phyloP scores from a whole-genome alignment of 257 asterid genomes.

The Solanum piurae region DNA sequence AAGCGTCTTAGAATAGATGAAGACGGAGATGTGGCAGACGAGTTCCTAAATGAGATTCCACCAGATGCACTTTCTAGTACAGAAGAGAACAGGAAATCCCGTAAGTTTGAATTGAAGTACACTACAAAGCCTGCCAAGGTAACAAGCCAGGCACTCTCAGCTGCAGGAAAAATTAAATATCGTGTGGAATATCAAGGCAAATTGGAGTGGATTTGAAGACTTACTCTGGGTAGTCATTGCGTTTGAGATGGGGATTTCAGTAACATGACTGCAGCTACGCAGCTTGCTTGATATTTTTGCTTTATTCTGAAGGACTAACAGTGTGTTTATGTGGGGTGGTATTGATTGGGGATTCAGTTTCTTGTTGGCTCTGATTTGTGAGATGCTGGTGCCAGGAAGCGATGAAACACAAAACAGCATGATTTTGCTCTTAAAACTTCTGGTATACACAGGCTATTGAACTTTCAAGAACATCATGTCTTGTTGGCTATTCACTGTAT shows the following conservation, averaged over 20 bases:
- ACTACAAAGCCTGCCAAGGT: slow-evolving; percentile 56
- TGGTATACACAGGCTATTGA: not conserved
- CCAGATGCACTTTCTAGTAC: slow-evolving; percentile 18
- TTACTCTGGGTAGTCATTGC: not conserved
- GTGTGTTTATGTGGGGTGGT: not conserved
- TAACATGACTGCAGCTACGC: not conserved
- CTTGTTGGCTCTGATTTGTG: not conserved
- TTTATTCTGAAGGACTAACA: not conserved
- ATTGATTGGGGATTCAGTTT: not conserved
- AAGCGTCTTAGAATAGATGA: slow-evolving; percentile 77
- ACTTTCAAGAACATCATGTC: not conserved
- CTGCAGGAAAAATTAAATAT: slow-evolving; percentile 61
- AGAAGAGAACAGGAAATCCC: slow-evolving; percentile 25
- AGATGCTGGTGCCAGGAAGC: not conserved
- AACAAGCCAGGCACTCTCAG: slow-evolving; percentile 40
- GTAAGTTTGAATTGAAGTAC: slow-evolving; percentile 52
- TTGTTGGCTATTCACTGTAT: not conserved
- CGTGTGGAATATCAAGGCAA: slow-evolving; percentile 63
- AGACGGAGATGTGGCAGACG: slow-evolving; percentile 97
- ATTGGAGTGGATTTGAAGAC: slow-evolving; percentile 53
- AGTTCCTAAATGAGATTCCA: slow-evolving; percentile 62
- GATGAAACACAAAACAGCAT: not conserved
- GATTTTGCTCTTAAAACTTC: not conserved
- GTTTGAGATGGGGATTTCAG: not conserved
- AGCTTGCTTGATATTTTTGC: not conserved